A percentile compares a stretch with the other conserved stretches of the same genome.
Conservation (phyloP, 192 early-diverging fungal species). For the Dimargaris cristalligena region DNA sequence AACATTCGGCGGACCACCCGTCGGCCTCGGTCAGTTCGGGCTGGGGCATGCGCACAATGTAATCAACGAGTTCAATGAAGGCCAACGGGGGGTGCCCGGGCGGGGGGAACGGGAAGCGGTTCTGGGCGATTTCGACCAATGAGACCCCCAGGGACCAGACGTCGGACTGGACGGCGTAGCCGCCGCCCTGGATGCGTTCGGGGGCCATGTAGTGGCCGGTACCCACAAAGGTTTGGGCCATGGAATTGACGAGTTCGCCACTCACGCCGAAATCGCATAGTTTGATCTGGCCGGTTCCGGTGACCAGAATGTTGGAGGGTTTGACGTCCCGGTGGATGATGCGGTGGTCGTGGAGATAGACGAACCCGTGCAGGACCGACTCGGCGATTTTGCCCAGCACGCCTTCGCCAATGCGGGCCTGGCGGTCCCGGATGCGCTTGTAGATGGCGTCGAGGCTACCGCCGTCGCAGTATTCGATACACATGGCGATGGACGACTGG, state of each 20-base stretch:
- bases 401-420: slow-evolving; percentile 70
- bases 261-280: slow-evolving; percentile 96
- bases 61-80: slow-evolving; percentile 85
- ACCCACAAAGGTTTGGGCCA: slow-evolving; percentile 90
- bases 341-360: slow-evolving; percentile 70
- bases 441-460: slow-evolving; percentile 90
- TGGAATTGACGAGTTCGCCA: slow-evolving; percentile 70
- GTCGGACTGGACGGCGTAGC: slow-evolving; percentile 79
- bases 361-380: slow-evolving; percentile 76
- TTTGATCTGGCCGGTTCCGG: slow-evolving; percentile 78
- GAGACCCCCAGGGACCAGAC: slow-evolving; percentile 95
- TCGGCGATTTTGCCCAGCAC: slow-evolving; percentile 79
- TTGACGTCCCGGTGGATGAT: slow-evolving; percentile 98
- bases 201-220: slow-evolving; percentile 97
- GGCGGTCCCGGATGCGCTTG: slow-evolving; percentile 44
- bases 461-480: slow-evolving; percentile 93
- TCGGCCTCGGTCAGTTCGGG: slow-evolving; percentile 54
- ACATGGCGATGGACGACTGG: slow-evolving; percentile 67
- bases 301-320: slow-evolving; percentile 92
- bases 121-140: slow-evolving; percentile 84
- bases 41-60: slow-evolving; percentile 78
- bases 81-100: slow-evolving; percentile 53
- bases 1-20: slow-evolving; percentile 24
- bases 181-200: slow-evolving; percentile 84
- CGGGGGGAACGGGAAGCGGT: slow-evolving; percentile 82